A percentile compares a stretch with the other conserved stretches of the same genome.
phyloP scores from a whole-genome alignment of 2,329 filamentous ascomycete species.

The Xylariaceae sp. region DNA sequence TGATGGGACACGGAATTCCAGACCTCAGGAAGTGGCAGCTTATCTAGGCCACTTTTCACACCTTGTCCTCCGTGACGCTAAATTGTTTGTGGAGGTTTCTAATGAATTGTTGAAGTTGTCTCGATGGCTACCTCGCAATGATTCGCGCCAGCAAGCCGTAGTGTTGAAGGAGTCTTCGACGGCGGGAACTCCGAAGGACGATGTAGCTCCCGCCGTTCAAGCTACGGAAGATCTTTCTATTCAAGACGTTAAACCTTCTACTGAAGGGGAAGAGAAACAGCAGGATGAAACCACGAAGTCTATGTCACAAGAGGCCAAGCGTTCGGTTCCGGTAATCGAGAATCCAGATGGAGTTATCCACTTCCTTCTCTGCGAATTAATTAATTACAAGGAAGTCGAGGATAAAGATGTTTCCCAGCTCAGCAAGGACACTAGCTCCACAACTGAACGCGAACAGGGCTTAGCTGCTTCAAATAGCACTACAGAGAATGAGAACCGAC shows the following conservation, averaged over 20 bases:
- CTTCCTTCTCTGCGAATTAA: slow-evolving; percentile 85
- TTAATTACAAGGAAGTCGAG: slow-evolving; percentile 89
- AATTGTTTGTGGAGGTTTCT: slow-evolving; percentile 81
- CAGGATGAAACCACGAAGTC: slow-evolving; percentile 63
- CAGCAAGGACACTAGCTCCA: slow-evolving; percentile 40
- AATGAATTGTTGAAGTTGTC: slow-evolving; percentile 77
- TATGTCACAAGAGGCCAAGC: slow-evolving; percentile 61
- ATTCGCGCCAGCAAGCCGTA: slow-evolving; percentile 35
- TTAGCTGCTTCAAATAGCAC: slow-evolving; percentile 31
- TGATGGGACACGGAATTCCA: slow-evolving; percentile 49
- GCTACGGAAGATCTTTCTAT: slow-evolving; percentile 45
- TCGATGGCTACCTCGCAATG: slow-evolving; percentile 46
- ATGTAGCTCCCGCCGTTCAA: slow-evolving; percentile 43
- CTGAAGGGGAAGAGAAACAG: slow-evolving; percentile 55
- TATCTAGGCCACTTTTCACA: slow-evolving; percentile 77
- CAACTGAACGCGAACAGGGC: slow-evolving; percentile 30
- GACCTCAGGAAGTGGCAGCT: slow-evolving; percentile 63
- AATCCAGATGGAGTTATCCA: slow-evolving; percentile 94
- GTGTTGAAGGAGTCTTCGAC: slow-evolving; percentile 40
- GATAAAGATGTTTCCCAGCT: slow-evolving; percentile 62
- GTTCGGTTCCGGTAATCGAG: slow-evolving; percentile 82
- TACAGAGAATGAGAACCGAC: slow-evolving; percentile 20
- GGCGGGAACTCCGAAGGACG: slow-evolving; percentile 33
- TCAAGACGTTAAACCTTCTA: slow-evolving; percentile 56
- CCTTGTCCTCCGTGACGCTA: slow-evolving; percentile 74